Conservation (phyloP, 2,329 filamentous ascomycete species). For the Penicillium freii region DNA sequence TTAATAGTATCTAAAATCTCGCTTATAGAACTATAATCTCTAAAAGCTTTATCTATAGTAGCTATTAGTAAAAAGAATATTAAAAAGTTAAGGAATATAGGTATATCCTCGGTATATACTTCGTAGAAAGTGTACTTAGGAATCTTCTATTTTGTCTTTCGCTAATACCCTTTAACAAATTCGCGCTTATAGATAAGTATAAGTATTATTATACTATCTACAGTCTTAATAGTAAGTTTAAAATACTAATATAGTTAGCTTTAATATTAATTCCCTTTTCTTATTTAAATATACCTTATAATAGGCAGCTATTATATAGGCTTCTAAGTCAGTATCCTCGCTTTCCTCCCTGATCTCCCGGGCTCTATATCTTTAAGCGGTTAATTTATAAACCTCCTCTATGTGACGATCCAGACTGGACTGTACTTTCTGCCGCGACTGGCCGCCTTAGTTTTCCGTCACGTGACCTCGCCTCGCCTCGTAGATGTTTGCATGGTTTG, state of each 20-base stretch:
- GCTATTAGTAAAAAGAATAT: slow-evolving; percentile 19
- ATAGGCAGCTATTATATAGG: slow-evolving; percentile 14
- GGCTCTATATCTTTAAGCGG: slow-evolving; percentile 3
- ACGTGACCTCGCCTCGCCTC: no score
- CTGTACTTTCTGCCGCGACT: no score
- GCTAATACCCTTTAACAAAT: slow-evolving; percentile 17
- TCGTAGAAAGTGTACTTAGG: slow-evolving; percentile 18
- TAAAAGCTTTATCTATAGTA: slow-evolving; percentile 13
- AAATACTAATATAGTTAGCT: slow-evolving; percentile 17
- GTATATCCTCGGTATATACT: slow-evolving; percentile 13
- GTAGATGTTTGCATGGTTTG: no score
- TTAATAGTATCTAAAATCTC: slow-evolving; percentile 14
- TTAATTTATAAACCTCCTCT: slow-evolving; percentile 21
- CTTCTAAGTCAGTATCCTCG: slow-evolving; percentile 6
- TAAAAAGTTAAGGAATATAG: slow-evolving; percentile 18
- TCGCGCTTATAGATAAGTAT: slow-evolving; percentile 17
- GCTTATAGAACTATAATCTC: slow-evolving; percentile 10
- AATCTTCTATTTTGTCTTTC: slow-evolving; percentile 14
- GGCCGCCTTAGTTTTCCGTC: no score
- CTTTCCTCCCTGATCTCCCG: background rate
- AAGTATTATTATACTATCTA: slow-evolving; percentile 19
- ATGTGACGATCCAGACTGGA: no score
- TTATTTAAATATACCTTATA: slow-evolving; percentile 15
- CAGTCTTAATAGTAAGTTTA: slow-evolving; percentile 17
- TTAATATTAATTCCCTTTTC: background rate